Conservation (phyloP, 2,329 filamentous ascomycete species). For the Ophiostoma ulmi region DNA sequence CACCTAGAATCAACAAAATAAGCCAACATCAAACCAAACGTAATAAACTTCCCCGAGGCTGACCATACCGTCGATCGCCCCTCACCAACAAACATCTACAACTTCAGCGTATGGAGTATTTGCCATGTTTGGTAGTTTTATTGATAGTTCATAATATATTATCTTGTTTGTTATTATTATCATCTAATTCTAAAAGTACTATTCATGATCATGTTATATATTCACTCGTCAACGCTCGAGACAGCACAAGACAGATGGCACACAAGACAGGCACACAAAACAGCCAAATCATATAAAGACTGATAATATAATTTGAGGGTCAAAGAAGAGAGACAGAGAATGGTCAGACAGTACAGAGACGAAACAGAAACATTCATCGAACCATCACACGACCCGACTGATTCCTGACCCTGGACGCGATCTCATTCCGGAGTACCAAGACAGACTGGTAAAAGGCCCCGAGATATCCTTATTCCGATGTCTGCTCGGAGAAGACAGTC, state of each 20-base stretch:
- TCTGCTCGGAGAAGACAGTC: constrained; percentile 3
- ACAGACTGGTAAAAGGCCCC: neutral
- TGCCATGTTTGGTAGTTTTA: neutral
- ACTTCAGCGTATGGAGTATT: neutral
- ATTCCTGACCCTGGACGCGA: neutral
- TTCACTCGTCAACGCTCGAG: neutral
- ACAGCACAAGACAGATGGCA: constrained; percentile 4
- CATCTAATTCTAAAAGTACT: no score
- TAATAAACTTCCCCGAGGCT: constrained; percentile 4
- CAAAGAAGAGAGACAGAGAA: neutral
- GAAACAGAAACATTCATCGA: neutral
- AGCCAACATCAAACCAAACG: neutral
- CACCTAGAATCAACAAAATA: neutral
- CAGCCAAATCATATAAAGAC: neutral
- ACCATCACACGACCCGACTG: constrained; percentile 4
- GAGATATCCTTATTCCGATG: neutral
- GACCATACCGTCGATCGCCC: neutral
- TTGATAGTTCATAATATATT: neutral
- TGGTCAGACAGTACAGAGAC: neutral
- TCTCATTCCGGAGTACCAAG: neutral
- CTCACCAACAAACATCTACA: neutral
- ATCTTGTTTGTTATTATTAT: neutral
- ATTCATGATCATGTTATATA: neutral
- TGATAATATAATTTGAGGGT: neutral
- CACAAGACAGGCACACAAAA: neutral